phyloP scores from a whole-genome alignment of 1,284 basidiomycete species.

The Tilletia caries region DNA sequence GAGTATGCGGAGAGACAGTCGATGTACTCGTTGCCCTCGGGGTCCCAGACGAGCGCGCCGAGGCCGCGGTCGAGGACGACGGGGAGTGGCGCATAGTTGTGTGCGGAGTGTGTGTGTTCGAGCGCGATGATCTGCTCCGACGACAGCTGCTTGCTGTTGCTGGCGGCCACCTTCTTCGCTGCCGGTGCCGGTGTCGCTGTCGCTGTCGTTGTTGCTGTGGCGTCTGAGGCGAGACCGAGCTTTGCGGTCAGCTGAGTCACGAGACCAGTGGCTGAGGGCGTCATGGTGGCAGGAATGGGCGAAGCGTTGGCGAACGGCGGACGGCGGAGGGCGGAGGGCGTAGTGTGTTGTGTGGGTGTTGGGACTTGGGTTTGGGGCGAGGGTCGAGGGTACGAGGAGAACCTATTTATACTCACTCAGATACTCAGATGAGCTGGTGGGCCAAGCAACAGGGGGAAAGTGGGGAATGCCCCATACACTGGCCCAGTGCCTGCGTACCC shows the following conservation, averaged over 20 bases:
- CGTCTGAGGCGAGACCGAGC: neutral
- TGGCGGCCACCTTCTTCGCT: neutral
- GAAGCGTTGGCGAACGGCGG: no score
- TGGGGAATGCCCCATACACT: no score
- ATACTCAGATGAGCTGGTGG: no score
- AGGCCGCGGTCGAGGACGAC: slow-evolving; percentile 86
- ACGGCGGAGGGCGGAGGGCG: no score
- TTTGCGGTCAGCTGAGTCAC: slow-evolving; percentile 1
- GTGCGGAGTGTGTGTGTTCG: neutral
- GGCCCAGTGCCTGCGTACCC: no score
- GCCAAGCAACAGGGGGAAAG: no score
- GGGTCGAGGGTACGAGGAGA: no score
- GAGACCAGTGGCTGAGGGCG: slow-evolving; percentile 2
- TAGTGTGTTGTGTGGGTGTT: no score
- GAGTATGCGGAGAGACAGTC: slow-evolving; percentile 93
- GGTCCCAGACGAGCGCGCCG: slow-evolving; percentile 93
- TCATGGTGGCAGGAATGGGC: neutral
- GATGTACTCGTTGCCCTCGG: slow-evolving; percentile 67
- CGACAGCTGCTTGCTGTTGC: slow-evolving; percentile 2
- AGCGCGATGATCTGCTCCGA: slow-evolving; percentile 8
- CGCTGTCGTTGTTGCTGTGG: neutral
- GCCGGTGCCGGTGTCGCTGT: neutral
- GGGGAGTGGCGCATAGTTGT: slow-evolving; percentile 91
- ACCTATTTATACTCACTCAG: no score
- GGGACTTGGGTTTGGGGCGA: no score